Conservation (phyloP, 805 yeast genomes). For the Kuraishia ogatae region DNA sequence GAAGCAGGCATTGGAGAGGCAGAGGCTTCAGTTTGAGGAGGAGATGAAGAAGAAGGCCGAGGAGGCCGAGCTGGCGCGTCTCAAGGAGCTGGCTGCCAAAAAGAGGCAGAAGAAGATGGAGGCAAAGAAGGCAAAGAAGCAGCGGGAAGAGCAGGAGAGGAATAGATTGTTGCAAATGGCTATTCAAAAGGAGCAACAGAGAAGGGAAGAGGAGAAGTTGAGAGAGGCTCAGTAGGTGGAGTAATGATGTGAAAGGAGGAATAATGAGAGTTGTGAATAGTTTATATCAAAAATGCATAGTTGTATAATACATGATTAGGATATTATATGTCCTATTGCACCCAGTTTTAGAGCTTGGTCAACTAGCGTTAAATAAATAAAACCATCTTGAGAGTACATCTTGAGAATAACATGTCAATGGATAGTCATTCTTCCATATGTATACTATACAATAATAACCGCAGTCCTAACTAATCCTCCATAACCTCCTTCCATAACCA, state of each 20-base stretch:
- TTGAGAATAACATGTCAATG: no score
- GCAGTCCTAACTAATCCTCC: conserved; percentile 22
- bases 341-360: no score
- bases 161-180: conserved; percentile 14
- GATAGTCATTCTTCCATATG: no score
- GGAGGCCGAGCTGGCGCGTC: conserved; percentile 19
- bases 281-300: no score
- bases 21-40: conserved; percentile 2
- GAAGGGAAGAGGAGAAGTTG: conserved; percentile 13
- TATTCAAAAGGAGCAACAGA: conserved; percentile 19
- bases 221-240: conserved; percentile 8
- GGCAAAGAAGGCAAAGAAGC: conserved; percentile 6
- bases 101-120: conserved; percentile 14
- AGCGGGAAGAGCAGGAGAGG: conserved; percentile 12
- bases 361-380: conserved; percentile 8
- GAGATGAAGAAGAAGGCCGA: conserved; percentile 8
- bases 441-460: conserved; percentile 8
- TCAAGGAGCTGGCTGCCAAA: conserved; percentile 19
- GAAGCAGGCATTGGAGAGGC: conserved; percentile 2
- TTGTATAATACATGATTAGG: no score
- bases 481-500: conserved; percentile 61
- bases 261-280: no score
- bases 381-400: background rate
- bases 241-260: conserved; percentile 7
- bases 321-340: no score